phyloP scores from a whole-genome alignment of 352 stramenopile species.

The Phytophthora nicotianae region DNA sequence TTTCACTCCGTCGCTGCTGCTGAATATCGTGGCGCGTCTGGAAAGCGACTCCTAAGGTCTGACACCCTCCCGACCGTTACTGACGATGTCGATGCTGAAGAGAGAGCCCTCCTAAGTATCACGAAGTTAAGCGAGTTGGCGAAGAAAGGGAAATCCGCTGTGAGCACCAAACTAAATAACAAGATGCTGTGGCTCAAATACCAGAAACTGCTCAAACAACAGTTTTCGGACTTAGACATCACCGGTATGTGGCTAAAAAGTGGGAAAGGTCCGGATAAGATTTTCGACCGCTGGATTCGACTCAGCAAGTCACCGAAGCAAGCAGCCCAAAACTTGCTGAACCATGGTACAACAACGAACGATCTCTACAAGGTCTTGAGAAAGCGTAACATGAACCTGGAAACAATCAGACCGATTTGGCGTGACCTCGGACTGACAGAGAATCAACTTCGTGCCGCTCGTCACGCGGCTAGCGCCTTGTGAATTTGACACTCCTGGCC shows the following conservation, averaged over 20 bases:
- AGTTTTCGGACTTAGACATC: neutral
- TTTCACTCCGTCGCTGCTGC: too few relatives aligned
- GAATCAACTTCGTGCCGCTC: too few relatives aligned
- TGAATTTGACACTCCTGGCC: too few relatives aligned
- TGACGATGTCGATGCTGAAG: neutral
- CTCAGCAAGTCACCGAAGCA: neutral
- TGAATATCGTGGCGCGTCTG: neutral
- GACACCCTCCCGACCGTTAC: neutral
- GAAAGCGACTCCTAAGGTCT: neutral
- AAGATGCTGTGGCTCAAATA: neutral
- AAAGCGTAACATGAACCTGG: too few relatives aligned
- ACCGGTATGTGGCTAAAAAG: neutral
- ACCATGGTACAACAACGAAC: neutral
- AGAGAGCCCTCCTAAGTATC: neutral
- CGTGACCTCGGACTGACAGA: too few relatives aligned
- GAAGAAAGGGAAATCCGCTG: neutral
- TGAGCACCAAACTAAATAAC: neutral
- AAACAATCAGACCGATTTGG: too few relatives aligned
- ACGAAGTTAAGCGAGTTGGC: neutral
- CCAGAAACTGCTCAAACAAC: neutral
- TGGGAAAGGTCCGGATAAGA: neutral
- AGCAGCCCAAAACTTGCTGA: neutral
- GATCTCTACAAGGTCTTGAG: neutral
- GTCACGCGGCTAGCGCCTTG: too few relatives aligned
- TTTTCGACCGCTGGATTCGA: neutral